These are phyloP conservation scores for Gypsophila paniculata DNA, from an alignment of 179 eudicot species.

Conservation along the genomic window DNA sequence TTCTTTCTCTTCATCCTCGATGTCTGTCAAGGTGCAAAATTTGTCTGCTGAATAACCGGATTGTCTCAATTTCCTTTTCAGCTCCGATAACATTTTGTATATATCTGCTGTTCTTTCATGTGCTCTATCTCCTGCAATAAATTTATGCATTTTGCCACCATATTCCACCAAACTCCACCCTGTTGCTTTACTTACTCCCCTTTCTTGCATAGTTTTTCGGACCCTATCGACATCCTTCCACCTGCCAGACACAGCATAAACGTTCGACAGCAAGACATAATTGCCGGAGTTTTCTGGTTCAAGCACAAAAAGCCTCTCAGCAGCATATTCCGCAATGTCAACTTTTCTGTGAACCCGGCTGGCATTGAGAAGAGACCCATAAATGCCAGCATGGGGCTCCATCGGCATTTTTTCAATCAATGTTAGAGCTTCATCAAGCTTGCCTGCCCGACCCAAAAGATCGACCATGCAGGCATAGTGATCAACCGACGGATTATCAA, in stretches of 20 bases:
- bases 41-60: conserved; percentile 52
- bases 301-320: conserved; percentile 58
- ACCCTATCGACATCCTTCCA: conserved; percentile 59
- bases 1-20: conserved; percentile 75
- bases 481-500: conserved; percentile 42
- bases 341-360: conserved; percentile 52
- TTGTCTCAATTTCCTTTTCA: conserved; percentile 40
- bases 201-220: conserved; percentile 41
- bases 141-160: conserved; percentile 49
- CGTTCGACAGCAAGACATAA: conserved; percentile 55
- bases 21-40: conserved; percentile 48
- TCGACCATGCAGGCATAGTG: conserved; percentile 76
- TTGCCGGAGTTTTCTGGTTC: conserved; percentile 65
- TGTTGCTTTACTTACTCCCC: conserved; percentile 43
- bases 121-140: conserved; percentile 51
- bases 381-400: conserved; percentile 57
- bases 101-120: conserved; percentile 46
- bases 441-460: conserved; percentile 56
- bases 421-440: conserved; percentile 51
- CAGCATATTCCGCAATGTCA: conserved; percentile 58
- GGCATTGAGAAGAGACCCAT: conserved; percentile 61
- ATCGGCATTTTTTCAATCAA: conserved; percentile 50
- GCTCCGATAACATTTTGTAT: conserved; percentile 36
- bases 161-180: conserved; percentile 68
- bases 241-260: conserved; percentile 51